These are phyloP conservation scores for Fistulifera solaris DNA, from an alignment of 108 stramenopile species.

Conservation along the genomic window DNA sequence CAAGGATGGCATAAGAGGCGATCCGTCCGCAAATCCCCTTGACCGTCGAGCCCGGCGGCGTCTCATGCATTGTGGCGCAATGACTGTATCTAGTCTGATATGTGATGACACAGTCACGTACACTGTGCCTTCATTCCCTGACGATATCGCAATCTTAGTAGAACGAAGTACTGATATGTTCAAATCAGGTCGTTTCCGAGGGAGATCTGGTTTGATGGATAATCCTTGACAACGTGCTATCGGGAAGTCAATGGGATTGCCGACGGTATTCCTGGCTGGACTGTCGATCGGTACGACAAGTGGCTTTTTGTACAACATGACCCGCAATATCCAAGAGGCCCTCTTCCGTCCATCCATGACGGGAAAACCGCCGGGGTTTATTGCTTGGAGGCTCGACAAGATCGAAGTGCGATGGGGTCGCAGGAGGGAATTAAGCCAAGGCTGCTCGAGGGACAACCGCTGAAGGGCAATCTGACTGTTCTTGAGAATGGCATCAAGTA, in stretches of 20 bases:
- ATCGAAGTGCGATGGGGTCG: slow-evolving; percentile 53
- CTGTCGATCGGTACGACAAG: slow-evolving; percentile 67
- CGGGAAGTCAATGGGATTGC: slow-evolving; percentile 78
- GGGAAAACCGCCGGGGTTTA: slow-evolving; percentile 73
- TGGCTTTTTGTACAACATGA: slow-evolving; percentile 74
- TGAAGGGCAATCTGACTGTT: slow-evolving; percentile 21
- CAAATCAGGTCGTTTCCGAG: slow-evolving; percentile 53
- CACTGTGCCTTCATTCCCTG: slow-evolving; percentile 34
- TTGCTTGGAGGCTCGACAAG: slow-evolving; percentile 40
- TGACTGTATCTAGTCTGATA: slow-evolving; percentile 50
- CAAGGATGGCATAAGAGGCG: slow-evolving; percentile 63
- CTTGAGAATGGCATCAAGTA: slow-evolving; percentile 68
- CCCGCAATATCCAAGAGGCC: slow-evolving; percentile 47
- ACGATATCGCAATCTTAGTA: slow-evolving; percentile 55
- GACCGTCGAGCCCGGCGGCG: slow-evolving; percentile 60
- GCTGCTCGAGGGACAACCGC: slow-evolving; percentile 51
- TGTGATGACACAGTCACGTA: slow-evolving; percentile 32
- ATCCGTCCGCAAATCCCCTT: slow-evolving; percentile 61
- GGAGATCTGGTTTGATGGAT: slow-evolving; percentile 34
- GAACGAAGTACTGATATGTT: slow-evolving; percentile 52
- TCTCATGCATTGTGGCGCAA: slow-evolving; percentile 59
- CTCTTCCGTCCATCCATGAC: slow-evolving; percentile 75
- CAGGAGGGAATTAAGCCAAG: slow-evolving; percentile 31
- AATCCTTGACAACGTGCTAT: slow-evolving; percentile 60
- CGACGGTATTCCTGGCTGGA: slow-evolving; percentile 80